Conservation (phyloP, 768 basidiomycete genomes). For the Rhodotorula toruloides region DNA sequence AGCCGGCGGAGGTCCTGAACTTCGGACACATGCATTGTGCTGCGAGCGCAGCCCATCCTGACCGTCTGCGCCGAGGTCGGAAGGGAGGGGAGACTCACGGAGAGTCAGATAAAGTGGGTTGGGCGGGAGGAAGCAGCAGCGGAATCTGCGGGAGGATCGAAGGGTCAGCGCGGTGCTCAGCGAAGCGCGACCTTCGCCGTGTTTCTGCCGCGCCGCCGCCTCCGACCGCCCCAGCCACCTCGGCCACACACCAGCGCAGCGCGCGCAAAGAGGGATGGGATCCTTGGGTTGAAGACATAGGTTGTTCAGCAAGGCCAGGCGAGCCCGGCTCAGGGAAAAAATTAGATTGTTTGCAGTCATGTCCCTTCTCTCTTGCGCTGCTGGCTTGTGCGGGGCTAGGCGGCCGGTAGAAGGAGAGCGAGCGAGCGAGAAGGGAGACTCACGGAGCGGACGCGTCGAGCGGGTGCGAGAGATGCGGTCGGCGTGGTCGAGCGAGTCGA, state of each 20-base stretch:
- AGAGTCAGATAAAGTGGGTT: neutral
- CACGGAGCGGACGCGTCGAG: no score
- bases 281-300: conserved; percentile 1
- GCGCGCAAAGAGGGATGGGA: neutral
- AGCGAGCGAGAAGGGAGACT: neutral
- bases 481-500: no score
- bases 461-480: no score
- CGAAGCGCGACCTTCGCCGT: no score
- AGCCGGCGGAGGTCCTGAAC: neutral
- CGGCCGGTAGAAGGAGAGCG: no score
- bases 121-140: no score
- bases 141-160: no score
- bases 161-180: no score
- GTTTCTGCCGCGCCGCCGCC: no score
- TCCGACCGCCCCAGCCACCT: no score
- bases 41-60: conserved; percentile 6
- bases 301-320: neutral
- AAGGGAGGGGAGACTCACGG: neutral
- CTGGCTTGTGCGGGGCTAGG: neutral
- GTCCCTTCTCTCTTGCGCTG: neutral
- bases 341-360: conserved; percentile 2
- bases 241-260: neutral
- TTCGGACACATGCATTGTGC: conserved; percentile 31
- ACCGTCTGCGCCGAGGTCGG: neutral
- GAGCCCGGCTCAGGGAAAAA: conserved; percentile 1